Percentiles rank a stretch among this genome's conserved stretches.
Conservation (phyloP, 768 basidiomycete genomes). For the Lactifluus subvellereus region DNA sequence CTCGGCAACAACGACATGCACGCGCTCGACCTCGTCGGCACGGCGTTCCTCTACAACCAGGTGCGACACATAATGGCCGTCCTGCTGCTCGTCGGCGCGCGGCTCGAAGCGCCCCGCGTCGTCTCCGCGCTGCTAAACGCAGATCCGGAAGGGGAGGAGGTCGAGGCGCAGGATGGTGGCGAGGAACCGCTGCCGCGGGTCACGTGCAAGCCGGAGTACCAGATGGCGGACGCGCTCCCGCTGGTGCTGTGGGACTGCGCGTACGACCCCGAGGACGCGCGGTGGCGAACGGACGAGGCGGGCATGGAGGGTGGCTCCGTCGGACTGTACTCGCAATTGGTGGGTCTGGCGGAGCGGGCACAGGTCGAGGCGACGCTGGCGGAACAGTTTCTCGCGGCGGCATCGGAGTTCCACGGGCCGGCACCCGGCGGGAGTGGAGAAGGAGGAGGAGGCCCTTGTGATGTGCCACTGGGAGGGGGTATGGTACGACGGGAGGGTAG, state of each 20-base stretch:
- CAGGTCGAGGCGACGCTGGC: constrained; percentile 59
- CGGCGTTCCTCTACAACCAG: constrained; percentile 92
- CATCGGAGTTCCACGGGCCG: constrained; percentile 43
- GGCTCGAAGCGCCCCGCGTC: constrained; percentile 68
- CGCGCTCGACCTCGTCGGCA: constrained; percentile 81
- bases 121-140: constrained; percentile 72
- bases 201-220: constrained; percentile 77
- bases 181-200: constrained; percentile 43
- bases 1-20: constrained; percentile 32
- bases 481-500: constrained; percentile 51
- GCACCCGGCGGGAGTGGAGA: constrained; percentile 30
- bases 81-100: constrained; percentile 80
- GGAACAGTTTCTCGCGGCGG: constrained; percentile 57
- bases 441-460: constrained; percentile 31
- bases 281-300: constrained; percentile 62
- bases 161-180: constrained; percentile 31
- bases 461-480: constrained; percentile 70
- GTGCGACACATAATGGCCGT: constrained; percentile 92
- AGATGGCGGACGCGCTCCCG: constrained; percentile 90
- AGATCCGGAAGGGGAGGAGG: constrained; percentile 36
- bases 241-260: constrained; percentile 89
- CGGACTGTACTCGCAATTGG: constrained; percentile 23
- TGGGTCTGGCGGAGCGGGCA: constrained; percentile 43
- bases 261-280: constrained; percentile 58
- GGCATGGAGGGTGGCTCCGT: constrained; percentile 29